Percentiles rank a stretch among this genome's conserved stretches.
These are phyloP conservation scores for Cyclocybe aegerita DNA, from an alignment of 768 basidiomycete species.

Conservation along the genomic window DNA sequence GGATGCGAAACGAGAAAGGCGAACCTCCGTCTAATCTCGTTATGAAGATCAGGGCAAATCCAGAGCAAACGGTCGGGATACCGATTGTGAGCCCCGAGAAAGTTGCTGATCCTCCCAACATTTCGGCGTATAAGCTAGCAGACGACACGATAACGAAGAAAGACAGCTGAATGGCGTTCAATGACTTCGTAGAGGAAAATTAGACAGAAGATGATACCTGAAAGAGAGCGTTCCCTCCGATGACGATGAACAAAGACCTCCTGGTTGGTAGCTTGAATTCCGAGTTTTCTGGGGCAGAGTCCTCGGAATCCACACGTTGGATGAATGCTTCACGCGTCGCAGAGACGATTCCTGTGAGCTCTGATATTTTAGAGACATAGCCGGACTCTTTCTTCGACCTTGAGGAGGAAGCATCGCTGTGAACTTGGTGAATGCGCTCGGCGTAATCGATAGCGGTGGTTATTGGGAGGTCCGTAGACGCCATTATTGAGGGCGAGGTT, in stretches of 20 bases:
- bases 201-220: conserved; percentile 18
- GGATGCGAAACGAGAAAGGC: conserved; percentile 3
- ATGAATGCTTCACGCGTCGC: conserved; percentile 11
- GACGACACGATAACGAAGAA: conserved; percentile 75
- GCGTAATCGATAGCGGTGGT: conserved; percentile 18
- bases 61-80: conserved; percentile 64
- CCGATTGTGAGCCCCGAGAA: conserved; percentile 71
- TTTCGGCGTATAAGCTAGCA: conserved; percentile 58
- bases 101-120: conserved; percentile 62
- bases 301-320: conserved; percentile 11
- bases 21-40: conserved; percentile 56
- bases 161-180: conserved; percentile 39
- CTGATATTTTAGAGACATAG: conserved; percentile 12
- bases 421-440: neutral
- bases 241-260: conserved; percentile 25
- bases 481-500: conserved; percentile 10
- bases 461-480: conserved; percentile 12
- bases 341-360: conserved; percentile 12
- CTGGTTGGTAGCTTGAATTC: conserved; percentile 28
- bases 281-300: conserved; percentile 8
- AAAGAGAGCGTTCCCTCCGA: conserved; percentile 27
- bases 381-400: conserved; percentile 5
- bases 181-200: neutral
- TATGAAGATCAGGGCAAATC: conserved; percentile 55
- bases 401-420: neutral